Conservation (phyloP, 1,284 basidiomycete genomes). For the Leccinum angustisporum region DNA sequence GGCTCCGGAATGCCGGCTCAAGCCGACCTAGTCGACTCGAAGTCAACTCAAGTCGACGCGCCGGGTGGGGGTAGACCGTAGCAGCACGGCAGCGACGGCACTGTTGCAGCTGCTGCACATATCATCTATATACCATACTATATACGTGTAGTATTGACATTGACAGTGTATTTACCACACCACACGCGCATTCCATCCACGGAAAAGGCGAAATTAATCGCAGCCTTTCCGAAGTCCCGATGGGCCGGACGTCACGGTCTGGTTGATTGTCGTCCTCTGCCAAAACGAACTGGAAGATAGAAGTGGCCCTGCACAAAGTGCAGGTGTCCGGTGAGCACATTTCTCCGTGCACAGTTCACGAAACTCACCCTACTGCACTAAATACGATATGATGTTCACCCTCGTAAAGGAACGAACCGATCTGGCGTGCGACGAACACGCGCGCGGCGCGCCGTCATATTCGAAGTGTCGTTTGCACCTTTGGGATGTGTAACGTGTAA, state of each 20-base stretch:
- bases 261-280: slow-evolving; percentile 30
- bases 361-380: slow-evolving; percentile 63
- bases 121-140: too few species aligned
- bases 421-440: slow-evolving; percentile 32
- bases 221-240: slow-evolving; percentile 53
- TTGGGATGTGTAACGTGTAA: slow-evolving; percentile 31
- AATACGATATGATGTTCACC: slow-evolving; percentile 53
- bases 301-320: slow-evolving; percentile 53
- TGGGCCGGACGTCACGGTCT: slow-evolving; percentile 33
- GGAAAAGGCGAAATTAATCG: too few species aligned
- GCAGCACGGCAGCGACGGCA: too few species aligned
- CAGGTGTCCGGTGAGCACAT: neutral
- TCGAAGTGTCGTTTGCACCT: slow-evolving; percentile 11
- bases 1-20: too few species aligned
- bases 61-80: too few species aligned
- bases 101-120: too few species aligned
- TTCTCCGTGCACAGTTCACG: neutral
- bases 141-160: too few species aligned
- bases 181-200: too few species aligned
- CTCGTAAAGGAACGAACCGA: slow-evolving; percentile 26
- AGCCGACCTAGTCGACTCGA: too few species aligned
- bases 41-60: too few species aligned
- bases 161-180: too few species aligned
- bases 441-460: slow-evolving; percentile 53
- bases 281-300: slow-evolving; percentile 53